Percentiles rank a stretch among this genome's conserved stretches.
Evolutionary conservation across 2,329 filamentous ascomycete species (phyloP).

Genomic region (Dryadomyces quercus-mongolicae): DNA sequence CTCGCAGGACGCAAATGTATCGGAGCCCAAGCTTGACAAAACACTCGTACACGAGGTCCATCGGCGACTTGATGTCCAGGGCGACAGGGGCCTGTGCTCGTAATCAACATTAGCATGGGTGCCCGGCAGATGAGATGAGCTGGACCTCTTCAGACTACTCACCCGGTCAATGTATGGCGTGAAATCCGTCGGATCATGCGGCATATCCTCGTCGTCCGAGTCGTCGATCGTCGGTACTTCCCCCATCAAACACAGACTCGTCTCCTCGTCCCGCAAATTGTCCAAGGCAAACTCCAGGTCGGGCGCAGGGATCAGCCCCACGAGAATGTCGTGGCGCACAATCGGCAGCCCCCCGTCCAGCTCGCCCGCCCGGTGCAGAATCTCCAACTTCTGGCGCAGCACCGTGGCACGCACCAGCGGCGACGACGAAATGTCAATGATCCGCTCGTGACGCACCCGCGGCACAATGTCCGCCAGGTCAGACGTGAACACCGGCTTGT

Average conservation of each 20-base stretch:
- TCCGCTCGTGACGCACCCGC: slow-evolving; percentile 57
- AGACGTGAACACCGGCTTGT: slow-evolving; percentile 80
- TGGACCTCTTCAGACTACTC: slow-evolving; percentile 21
- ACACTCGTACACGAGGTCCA: slow-evolving; percentile 93
- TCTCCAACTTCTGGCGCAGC: slow-evolving; percentile 69
- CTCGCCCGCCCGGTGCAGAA: slow-evolving; percentile 75
- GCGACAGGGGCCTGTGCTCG: slow-evolving; percentile 58
- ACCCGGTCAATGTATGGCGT: slow-evolving; percentile 84
- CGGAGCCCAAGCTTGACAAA: slow-evolving; percentile 88
- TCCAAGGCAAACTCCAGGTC: slow-evolving; percentile 91
- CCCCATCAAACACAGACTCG: slow-evolving; percentile 72
- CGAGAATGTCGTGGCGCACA: slow-evolving; percentile 62
- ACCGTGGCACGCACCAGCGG: slow-evolving; percentile 65
- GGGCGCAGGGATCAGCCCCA: slow-evolving; percentile 84
- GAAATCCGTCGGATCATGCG: slow-evolving; percentile 64
- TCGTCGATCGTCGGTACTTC: slow-evolving; percentile 51
- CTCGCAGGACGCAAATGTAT: slow-evolving; percentile 78
- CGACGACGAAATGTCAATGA: slow-evolving; percentile 81
- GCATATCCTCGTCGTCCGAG: slow-evolving; percentile 37
- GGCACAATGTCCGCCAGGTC: slow-evolving; percentile 80
- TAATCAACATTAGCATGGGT: slow-evolving; percentile 20
- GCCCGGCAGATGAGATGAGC: too few relatives aligned
- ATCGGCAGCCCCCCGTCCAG: slow-evolving; percentile 88
- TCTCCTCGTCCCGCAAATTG: slow-evolving; percentile 62
- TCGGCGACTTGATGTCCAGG: slow-evolving; percentile 76